phyloP scores from a whole-genome alignment of 2,329 filamentous ascomycete genomes.

The Myriangium duriaei region DNA sequence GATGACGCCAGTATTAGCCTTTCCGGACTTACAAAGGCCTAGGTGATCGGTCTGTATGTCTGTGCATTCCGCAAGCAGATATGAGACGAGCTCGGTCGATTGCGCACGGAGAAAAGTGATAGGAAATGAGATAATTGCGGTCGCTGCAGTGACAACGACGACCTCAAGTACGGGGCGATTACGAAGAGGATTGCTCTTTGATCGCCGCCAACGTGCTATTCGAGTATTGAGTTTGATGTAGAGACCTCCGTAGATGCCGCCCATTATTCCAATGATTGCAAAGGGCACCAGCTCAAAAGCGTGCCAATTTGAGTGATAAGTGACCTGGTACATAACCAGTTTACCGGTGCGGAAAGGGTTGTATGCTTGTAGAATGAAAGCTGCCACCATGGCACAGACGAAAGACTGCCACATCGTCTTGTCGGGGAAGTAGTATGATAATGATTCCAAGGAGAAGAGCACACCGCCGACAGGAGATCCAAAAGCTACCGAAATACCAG shows the following conservation, averaged over 20 bases:
- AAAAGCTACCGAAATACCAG: slow-evolving; percentile 88
- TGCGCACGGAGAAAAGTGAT: slow-evolving; percentile 95
- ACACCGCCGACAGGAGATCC: slow-evolving; percentile 90
- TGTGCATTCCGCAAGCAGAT: slow-evolving; percentile 82
- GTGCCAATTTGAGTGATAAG: slow-evolving; percentile 84
- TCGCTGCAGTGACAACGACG: slow-evolving; percentile 62
- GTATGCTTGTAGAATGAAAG: slow-evolving; percentile 79
- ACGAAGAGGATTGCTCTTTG: slow-evolving; percentile 48
- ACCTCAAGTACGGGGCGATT: slow-evolving; percentile 67
- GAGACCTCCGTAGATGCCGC: slow-evolving; percentile 85
- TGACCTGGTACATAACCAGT: slow-evolving; percentile 90
- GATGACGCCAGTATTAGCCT: slow-evolving; percentile 70
- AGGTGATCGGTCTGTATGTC: slow-evolving; percentile 73
- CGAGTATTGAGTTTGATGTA: slow-evolving; percentile 93
- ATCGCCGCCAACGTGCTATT: slow-evolving; percentile 68
- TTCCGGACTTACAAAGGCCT: slow-evolving; percentile 77
- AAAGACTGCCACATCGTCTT: slow-evolving; percentile 99
- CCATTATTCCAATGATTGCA: slow-evolving; percentile 70
- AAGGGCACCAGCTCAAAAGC: slow-evolving; percentile 89
- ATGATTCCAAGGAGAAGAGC: slow-evolving; percentile 86
- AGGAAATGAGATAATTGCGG: slow-evolving; percentile 84
- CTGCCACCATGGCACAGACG: slow-evolving; percentile 97
- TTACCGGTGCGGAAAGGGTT: slow-evolving; percentile 94
- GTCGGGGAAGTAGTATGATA: slow-evolving; percentile 96
- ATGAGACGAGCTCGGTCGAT: slow-evolving; percentile 79